phyloP scores from a whole-genome alignment of 805 yeast species.

The Metschnikowia colocasiae region DNA sequence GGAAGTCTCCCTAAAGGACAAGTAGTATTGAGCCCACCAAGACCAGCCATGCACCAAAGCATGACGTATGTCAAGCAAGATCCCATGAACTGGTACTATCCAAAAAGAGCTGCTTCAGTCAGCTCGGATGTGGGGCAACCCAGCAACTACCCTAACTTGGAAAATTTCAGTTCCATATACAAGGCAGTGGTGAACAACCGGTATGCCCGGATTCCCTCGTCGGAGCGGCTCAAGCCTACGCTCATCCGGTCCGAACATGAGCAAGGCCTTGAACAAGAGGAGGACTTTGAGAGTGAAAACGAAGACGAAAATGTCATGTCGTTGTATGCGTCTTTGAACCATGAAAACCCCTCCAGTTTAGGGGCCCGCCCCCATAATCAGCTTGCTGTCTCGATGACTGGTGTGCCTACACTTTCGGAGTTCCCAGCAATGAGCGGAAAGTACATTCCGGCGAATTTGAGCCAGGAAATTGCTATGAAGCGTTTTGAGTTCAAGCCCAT shows the following conservation, averaged over 20 bases:
- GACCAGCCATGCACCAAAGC: constrained; percentile 2
- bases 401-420: constrained; percentile 42
- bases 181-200: constrained; percentile 18
- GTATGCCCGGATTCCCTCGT: constrained; percentile 12
- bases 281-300: constrained; percentile 36
- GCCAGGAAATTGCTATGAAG: constrained; percentile 16
- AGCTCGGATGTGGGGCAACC: constrained; percentile 10
- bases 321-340: constrained; percentile 51
- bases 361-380: constrained; percentile 12
- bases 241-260: constrained; percentile 3
- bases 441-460: constrained; percentile 22
- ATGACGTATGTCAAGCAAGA: constrained; percentile 5
- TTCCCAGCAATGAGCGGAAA: constrained; percentile 39
- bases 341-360: constrained; percentile 14
- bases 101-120: constrained; percentile 19
- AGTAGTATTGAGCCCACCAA: background rate
- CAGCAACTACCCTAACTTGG: constrained; percentile 21
- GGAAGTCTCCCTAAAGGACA: constrained; percentile 3
- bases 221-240: constrained; percentile 6
- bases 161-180: constrained; percentile 26
- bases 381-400: constrained; percentile 14
- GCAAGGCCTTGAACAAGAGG: constrained; percentile 12
- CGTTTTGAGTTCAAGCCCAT: constrained; percentile 18
- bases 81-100: constrained; percentile 25
- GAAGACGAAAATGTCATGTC: constrained; percentile 74